Base-by-base conservation (phyloP, 148 eudicot genomes). In the Cornus suecica region DNA sequence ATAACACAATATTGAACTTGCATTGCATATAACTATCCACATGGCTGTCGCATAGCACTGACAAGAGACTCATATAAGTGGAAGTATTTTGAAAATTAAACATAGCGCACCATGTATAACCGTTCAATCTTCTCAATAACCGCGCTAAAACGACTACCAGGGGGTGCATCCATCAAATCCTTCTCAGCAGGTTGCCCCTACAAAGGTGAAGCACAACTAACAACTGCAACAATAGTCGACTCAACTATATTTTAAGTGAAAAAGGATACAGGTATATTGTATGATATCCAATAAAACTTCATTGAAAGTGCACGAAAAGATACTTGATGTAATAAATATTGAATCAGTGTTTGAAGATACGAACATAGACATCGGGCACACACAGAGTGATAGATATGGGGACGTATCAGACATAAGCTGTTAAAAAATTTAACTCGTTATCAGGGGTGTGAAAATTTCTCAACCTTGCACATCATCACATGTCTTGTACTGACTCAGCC, bases 51-150 rank as follows among this genome's bases (percentile, higher is more conserved):
- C n/a, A 29, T 4, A 72, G 58, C 18, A 4, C 37, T 61, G 45
- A 66, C 28, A 41, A 34, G 24, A 45, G 24, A 31, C 42, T 60
- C 18, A 31, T 22, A 26, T 22, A 69, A 58, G 76, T 25, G 79
- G 69, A 69, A 31, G 4, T 32, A 32, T 3, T 60, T 31, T 10
- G 71, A 71, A 74, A 26, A 13, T 16, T 34, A 58, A 54, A 48
- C n/a, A 52, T 24, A 34, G 70, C 83, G 77, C 84, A 95, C 99
- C 97, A 86, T 90, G 78, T 95, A 95, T 31, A 95, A 80, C 37
- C 97, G 94, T 75, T 95, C 99, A 74, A 95, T 95, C 83, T 87
- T 95, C 81, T 95, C 97, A 70, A 95, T 93, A 62, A 95, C 99
- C 64, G 89, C 88, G 78, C 88, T 91, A 81, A 93, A 84, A 69